These are phyloP conservation scores for Tolypocladium cylindrosporum DNA, from an alignment of 2,329 filamentous ascomycete genomes.

Conservation along the genomic window DNA sequence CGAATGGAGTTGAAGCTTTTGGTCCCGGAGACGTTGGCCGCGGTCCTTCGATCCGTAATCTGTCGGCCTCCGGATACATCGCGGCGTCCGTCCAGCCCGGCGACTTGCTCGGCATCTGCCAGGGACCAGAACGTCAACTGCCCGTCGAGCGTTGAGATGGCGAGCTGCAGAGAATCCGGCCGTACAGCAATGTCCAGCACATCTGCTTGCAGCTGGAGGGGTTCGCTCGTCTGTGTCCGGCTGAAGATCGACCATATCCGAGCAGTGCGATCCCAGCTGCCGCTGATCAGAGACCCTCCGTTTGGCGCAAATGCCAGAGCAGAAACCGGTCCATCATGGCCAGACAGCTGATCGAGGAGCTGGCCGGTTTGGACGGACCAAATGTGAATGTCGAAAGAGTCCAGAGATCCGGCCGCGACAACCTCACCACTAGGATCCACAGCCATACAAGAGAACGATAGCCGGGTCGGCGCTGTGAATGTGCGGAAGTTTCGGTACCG, in stretches of 20 bases:
- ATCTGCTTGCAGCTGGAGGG: slow-evolving; percentile 84
- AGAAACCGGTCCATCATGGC: slow-evolving; percentile 90
- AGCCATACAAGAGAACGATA: slow-evolving; percentile 88
- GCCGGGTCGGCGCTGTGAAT: slow-evolving; percentile 82
- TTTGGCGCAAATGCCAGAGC: slow-evolving; percentile 82
- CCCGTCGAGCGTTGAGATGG: slow-evolving; percentile 85
- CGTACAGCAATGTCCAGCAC: slow-evolving; percentile 78
- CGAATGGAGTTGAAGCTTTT: slow-evolving; percentile 83
- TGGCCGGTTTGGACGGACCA: slow-evolving; percentile 99
- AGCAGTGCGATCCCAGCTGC: slow-evolving; percentile 94
- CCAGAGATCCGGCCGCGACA: slow-evolving; percentile 85
- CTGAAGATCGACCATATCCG: slow-evolving; percentile 94
- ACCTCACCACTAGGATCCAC: slow-evolving; percentile 97
- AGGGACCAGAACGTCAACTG: slow-evolving; percentile 94
- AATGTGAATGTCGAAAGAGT: slow-evolving; percentile 95
- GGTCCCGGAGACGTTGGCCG: slow-evolving; percentile 80
- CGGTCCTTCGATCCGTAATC: slow-evolving; percentile 76
- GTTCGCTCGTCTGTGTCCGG: slow-evolving; percentile 89
- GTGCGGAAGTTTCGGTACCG: slow-evolving; percentile 95
- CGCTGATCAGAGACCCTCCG: slow-evolving; percentile 73
- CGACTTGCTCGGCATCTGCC: slow-evolving; percentile 74
- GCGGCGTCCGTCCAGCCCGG: slow-evolving; percentile 78
- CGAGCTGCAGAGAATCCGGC: slow-evolving; percentile 84
- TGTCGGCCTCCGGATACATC: slow-evolving; percentile 91
- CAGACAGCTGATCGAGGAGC: slow-evolving; percentile 78